phyloP scores from a whole-genome alignment of 108 stramenopile genomes.

The Cyclotella atomus region DNA sequence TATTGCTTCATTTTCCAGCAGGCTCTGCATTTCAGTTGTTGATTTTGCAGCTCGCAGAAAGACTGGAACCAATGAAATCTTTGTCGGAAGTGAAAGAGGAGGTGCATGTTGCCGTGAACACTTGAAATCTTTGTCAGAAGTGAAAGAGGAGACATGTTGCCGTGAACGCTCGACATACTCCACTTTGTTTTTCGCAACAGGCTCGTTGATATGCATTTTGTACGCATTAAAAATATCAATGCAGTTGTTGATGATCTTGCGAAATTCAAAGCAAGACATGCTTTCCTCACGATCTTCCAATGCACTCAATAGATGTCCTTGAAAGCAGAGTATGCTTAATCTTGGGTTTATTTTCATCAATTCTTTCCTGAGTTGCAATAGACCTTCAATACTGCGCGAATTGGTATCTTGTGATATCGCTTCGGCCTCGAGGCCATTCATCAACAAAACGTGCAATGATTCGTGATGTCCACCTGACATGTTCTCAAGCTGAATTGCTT shows the following conservation, averaged over 20 bases:
- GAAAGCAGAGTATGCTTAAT: background rate
- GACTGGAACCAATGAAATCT: background rate
- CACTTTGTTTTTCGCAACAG: background rate
- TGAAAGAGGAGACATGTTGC: too few relatives aligned
- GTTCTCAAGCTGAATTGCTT: background rate
- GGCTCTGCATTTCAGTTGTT: slow-evolving; percentile 4
- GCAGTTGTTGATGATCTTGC: background rate
- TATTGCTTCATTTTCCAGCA: background rate
- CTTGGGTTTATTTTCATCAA: background rate
- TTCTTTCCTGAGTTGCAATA: background rate
- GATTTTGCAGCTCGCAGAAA: slow-evolving; percentile 6
- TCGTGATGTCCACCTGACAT: slow-evolving; percentile 4
- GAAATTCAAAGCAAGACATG: background rate
- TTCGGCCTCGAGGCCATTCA: slow-evolving; percentile 1
- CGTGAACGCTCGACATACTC: background rate
- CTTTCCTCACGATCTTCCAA: too few relatives aligned
- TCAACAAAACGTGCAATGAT: background rate
- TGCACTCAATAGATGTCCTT: background rate
- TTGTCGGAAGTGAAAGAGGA: background rate
- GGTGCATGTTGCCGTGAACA: background rate
- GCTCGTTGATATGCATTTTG: background rate
- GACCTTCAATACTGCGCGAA: background rate
- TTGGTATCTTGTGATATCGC: background rate
- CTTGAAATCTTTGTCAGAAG: too few relatives aligned
- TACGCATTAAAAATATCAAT: background rate